Evolutionary conservation across 495 filamentous ascomycete genomes (phyloP).

Genomic region (Tuber microsphaerosporum): DNA sequence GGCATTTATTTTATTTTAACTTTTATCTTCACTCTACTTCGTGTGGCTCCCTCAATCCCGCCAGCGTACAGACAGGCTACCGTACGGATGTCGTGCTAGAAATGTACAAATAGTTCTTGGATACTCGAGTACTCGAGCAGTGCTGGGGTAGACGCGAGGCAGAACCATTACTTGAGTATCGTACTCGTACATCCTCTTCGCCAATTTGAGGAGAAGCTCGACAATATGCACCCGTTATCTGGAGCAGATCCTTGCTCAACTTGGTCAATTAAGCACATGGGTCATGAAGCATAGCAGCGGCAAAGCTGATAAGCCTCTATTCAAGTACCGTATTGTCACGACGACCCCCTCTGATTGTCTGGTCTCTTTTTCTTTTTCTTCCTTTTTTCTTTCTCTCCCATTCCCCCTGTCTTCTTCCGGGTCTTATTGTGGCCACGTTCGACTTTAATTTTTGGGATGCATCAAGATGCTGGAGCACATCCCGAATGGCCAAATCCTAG

Average conservation of each 20-base stretch:
- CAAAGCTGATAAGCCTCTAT: not conserved
- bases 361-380: not conserved
- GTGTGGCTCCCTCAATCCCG: not conserved
- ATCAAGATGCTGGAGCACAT: not conserved
- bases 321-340: not conserved
- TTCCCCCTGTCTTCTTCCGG: not conserved
- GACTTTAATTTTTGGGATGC: not conserved
- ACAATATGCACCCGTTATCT: not conserved
- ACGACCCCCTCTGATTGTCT: not conserved
- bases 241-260: not conserved
- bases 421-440: not conserved
- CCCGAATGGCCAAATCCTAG: not conserved
- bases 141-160: not conserved
- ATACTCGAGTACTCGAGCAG: not conserved
- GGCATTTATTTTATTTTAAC: not conserved
- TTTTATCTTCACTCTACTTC: not conserved
- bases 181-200: not conserved
- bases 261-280: not conserved
- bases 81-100: not conserved
- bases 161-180: too few species aligned
- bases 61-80: not conserved
- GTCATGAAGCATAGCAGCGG: not conserved
- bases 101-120: not conserved
- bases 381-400: not conserved
- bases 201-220: not conserved